Evolutionary conservation across 352 stramenopile genomes (phyloP).

Genomic region (Phytophthora fragariae): DNA sequence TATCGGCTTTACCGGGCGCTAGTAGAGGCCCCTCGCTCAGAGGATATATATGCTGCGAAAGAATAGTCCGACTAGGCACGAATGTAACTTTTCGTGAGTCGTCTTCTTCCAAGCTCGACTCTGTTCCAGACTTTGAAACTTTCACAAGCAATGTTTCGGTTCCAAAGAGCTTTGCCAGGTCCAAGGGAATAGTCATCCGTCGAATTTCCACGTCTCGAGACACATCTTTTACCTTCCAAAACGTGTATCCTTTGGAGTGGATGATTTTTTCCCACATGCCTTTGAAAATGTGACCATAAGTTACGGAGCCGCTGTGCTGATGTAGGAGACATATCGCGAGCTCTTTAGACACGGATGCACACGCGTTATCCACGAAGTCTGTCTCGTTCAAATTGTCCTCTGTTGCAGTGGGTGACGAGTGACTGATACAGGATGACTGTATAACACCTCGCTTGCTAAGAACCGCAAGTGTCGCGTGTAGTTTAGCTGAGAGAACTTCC

Average conservation of each 20-base stretch:
- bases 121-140: conserved; percentile 17
- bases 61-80: conserved; percentile 49
- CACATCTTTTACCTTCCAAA: conserved; percentile 45
- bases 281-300: conserved; percentile 47
- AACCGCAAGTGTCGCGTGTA: conserved; percentile 21
- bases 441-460: conserved; percentile 21
- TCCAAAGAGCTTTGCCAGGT: conserved; percentile 59
- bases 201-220: conserved; percentile 38
- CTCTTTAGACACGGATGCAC: conserved; percentile 46
- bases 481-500: conserved; percentile 43
- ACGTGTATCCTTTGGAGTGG: conserved; percentile 31
- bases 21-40: conserved; percentile 7
- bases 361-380: conserved; percentile 31
- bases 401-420: background rate
- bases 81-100: conserved; percentile 47
- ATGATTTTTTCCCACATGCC: conserved; percentile 53
- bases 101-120: conserved; percentile 28
- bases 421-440: background rate
- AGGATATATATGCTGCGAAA: conserved; percentile 71
- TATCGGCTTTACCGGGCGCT: conserved; percentile 8
- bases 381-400: background rate
- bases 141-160: conserved; percentile 54
- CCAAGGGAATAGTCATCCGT: conserved; percentile 46
- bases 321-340: conserved; percentile 39
- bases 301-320: conserved; percentile 22